Evolutionary conservation across 2,329 filamentous ascomycete species (phyloP).

Genomic region (Zasmidium angulare): DNA sequence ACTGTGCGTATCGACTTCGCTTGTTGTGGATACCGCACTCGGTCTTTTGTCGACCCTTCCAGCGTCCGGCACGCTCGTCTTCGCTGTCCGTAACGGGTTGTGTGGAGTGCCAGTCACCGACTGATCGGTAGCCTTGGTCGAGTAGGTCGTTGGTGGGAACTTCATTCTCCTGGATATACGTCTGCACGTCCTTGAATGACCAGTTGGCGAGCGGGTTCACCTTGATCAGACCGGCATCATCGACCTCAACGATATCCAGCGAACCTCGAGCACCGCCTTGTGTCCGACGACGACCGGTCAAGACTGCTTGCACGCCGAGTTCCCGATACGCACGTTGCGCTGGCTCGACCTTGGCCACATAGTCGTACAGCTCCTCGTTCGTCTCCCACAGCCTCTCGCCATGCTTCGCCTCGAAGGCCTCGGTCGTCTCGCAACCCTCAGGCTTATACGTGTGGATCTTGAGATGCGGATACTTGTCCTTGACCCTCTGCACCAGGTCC

Average conservation of each 20-base stretch:
- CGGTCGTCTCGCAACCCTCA: slow-evolving; percentile 66
- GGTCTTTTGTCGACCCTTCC: slow-evolving; percentile 94
- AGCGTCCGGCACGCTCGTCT: slow-evolving; percentile 92
- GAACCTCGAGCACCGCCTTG: slow-evolving; percentile 91
- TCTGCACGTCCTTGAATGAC: slow-evolving; percentile 84
- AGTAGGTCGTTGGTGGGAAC: slow-evolving; percentile 93
- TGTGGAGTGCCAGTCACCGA: slow-evolving; percentile 98
- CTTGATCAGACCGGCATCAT: slow-evolving; percentile 90
- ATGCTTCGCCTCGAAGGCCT: slow-evolving; percentile 79
- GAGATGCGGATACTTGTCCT: slow-evolving; percentile 72
- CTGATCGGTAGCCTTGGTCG: slow-evolving; percentile 93
- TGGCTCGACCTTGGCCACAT: slow-evolving; percentile 95
- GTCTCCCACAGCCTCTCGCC: slow-evolving; percentile 82
- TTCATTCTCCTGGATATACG: slow-evolving; percentile 79
- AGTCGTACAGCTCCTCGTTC: slow-evolving; percentile 90
- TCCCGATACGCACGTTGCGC: slow-evolving; percentile 87
- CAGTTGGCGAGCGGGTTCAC: slow-evolving; percentile 96
- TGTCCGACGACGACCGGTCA: slow-evolving; percentile 87
- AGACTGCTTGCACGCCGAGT: slow-evolving; percentile 81
- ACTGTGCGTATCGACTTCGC: slow-evolving; percentile 87
- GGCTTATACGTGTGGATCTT: slow-evolving; percentile 90
- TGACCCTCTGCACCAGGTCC: slow-evolving; percentile 63
- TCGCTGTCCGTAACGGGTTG: slow-evolving; percentile 84
- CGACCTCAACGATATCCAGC: slow-evolving; percentile 87
- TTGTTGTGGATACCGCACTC: slow-evolving; percentile 99